A percentile compares a stretch with the other conserved stretches of the same genome.
Conservation (phyloP, 345 rosid species). For the Hypericum perforatum region DNA sequence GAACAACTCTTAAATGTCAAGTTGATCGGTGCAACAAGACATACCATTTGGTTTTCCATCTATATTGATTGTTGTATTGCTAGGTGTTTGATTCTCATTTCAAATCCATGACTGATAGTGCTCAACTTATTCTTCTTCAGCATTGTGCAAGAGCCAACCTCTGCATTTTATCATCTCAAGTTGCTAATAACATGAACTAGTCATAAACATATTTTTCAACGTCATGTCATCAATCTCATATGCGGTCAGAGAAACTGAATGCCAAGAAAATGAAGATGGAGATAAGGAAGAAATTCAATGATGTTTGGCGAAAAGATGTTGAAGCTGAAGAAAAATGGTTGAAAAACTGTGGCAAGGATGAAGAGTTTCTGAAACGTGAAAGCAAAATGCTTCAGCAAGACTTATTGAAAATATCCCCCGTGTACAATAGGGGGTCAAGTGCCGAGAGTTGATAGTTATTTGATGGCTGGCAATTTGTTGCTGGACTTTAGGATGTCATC, state of each 20-base stretch:
- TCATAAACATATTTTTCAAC: slow-evolving; percentile 81
- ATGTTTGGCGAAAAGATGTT: slow-evolving; percentile 79
- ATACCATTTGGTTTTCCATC: slow-evolving; percentile 77
- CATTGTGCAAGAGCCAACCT: slow-evolving; percentile 93
- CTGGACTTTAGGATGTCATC: slow-evolving; percentile 90
- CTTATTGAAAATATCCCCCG: slow-evolving; percentile 87
- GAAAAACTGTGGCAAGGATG: slow-evolving; percentile 98
- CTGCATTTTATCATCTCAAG: slow-evolving; percentile 94
- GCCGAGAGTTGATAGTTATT: slow-evolving; percentile 42
- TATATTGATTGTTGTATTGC: slow-evolving; percentile 7
- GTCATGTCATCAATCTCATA: slow-evolving; percentile 45
- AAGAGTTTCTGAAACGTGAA: slow-evolving; percentile 94
- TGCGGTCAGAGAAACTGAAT: slow-evolving; percentile 63
- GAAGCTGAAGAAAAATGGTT: slow-evolving; percentile 98
- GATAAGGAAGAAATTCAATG: slow-evolving; percentile 67
- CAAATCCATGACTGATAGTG: no score
- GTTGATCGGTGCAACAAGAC: slow-evolving; percentile 97
- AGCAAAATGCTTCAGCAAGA: slow-evolving; percentile 90
- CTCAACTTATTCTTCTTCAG: slow-evolving; percentile 40
- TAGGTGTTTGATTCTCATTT: no score
- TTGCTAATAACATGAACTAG: slow-evolving; percentile 97
- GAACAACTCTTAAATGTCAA: slow-evolving; percentile 97
- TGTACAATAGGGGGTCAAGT: slow-evolving; percentile 73
- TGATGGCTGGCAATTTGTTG: slow-evolving; percentile 98
- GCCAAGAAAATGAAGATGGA: slow-evolving; percentile 72